Evolutionary conservation across 2,329 filamentous ascomycete genomes (phyloP).

Genomic region (Daldinia sp.): DNA sequence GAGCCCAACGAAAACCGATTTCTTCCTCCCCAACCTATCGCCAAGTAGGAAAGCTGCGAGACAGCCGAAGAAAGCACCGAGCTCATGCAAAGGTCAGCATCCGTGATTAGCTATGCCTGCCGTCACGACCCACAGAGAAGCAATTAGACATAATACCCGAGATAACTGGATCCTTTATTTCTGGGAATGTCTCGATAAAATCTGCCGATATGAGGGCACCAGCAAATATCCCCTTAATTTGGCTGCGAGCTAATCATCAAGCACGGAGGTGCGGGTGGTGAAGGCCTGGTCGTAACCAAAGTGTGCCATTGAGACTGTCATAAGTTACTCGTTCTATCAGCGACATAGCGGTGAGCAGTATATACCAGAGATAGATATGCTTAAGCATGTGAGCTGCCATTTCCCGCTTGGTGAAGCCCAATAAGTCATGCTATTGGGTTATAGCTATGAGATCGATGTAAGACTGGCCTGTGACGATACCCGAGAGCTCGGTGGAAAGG

Average conservation of each 20-base stretch:
- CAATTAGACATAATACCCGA: conserved; percentile 35
- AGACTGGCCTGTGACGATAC: conserved; percentile 10
- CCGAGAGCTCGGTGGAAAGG: conserved; percentile 1
- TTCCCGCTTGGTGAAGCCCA: conserved; percentile 26
- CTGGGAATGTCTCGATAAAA: conserved; percentile 26
- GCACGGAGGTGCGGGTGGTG: conserved; percentile 7
- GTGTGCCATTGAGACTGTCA: conserved; percentile 32
- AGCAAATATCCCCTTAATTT: conserved; percentile 22
- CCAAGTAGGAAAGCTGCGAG: conserved; percentile 47
- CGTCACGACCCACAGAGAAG: conserved; percentile 31
- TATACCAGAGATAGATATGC: conserved; percentile 29
- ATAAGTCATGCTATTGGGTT: conserved; percentile 24
- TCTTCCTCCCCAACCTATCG: conserved; percentile 48
- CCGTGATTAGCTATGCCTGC: conserved; percentile 18
- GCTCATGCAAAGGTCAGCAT: conserved; percentile 52
- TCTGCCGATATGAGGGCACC: conserved; percentile 29
- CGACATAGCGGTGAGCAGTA: conserved; percentile 21
- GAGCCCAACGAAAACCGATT: conserved; percentile 46
- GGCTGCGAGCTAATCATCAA: conserved; percentile 17
- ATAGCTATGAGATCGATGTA: conserved; percentile 18
- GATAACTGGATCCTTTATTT: conserved; percentile 23
- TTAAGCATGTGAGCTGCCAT: conserved; percentile 31
- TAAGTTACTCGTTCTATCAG: conserved; percentile 25
- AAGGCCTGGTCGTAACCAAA: conserved; percentile 34
- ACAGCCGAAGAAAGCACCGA: conserved; percentile 66